phyloP scores from a whole-genome alignment of 371 early-diverging fungal species.

The Entomophthora muscae region DNA sequence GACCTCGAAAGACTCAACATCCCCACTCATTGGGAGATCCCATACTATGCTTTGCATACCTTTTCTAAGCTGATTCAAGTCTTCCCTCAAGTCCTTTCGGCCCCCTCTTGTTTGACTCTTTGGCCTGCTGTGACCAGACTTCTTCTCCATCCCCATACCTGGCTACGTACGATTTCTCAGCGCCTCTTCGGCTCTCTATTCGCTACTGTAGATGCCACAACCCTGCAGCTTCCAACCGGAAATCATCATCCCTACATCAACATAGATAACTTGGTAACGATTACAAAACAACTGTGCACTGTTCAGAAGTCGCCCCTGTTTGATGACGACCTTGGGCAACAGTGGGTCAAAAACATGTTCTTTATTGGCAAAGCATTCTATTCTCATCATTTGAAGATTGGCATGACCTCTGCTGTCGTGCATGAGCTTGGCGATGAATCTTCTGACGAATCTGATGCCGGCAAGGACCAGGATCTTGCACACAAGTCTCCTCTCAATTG shows the following conservation, averaged over 20 bases:
- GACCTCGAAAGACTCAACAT: constrained; percentile 23
- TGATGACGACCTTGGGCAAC: constrained; percentile 62
- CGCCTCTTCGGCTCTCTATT: constrained; percentile 65
- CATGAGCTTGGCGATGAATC: constrained; percentile 19
- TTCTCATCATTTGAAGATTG: constrained; percentile 11
- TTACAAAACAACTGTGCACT: constrained; percentile 37
- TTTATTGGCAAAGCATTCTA: constrained; percentile 70
- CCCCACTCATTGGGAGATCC: constrained; percentile 56
- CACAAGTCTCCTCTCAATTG: constrained; percentile 25
- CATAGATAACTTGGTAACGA: constrained; percentile 23
- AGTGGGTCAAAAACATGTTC: constrained; percentile 83
- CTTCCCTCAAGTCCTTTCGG: constrained; percentile 29
- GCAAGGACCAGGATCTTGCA: constrained; percentile 12
- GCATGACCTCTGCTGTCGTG: constrained; percentile 8
- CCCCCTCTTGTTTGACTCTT: constrained; percentile 18
- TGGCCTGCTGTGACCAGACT: constrained; percentile 40
- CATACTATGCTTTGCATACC: constrained; percentile 62
- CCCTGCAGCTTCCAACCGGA: background rate
- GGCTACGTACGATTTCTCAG: constrained; percentile 59
- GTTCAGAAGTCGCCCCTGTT: constrained; percentile 56
- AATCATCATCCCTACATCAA: constrained; percentile 23
- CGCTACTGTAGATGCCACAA: background rate
- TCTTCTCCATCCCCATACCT: constrained; percentile 68
- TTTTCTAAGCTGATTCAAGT: constrained; percentile 41
- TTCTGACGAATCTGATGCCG: constrained; percentile 15